These are phyloP conservation scores for Baffinella frigidus DNA, from an alignment of 208 protist genomes.

Conservation along the genomic window DNA sequence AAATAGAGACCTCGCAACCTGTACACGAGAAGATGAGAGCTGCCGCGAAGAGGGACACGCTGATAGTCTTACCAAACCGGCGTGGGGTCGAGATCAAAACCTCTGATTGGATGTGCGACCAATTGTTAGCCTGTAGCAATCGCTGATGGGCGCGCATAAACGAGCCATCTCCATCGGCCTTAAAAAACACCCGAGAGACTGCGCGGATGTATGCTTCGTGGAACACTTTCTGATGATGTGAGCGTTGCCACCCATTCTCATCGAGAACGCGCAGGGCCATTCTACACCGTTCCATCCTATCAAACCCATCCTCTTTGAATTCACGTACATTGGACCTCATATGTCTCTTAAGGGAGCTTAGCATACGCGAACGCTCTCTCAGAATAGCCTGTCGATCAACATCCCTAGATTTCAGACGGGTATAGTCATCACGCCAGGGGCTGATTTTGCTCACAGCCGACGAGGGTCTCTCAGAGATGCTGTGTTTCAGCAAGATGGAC, in stretches of 20 bases:
- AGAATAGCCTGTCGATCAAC: too few species aligned
- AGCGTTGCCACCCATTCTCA: not conserved
- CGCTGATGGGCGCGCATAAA: slow-evolving; percentile 15
- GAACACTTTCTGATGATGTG: slow-evolving; percentile 35
- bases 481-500: too few species aligned
- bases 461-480: too few species aligned
- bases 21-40: slow-evolving; percentile 21
- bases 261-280: not conserved
- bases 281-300: too few species aligned
- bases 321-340: too few species aligned
- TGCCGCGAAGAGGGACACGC: not conserved
- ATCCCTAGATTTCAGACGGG: too few species aligned
- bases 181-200: not conserved
- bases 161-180: not conserved
- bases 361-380: too few species aligned
- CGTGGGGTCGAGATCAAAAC: slow-evolving; percentile 5
- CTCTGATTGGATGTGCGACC: not conserved
- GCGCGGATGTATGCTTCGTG: slow-evolving; percentile 20
- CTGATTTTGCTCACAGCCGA: too few species aligned
- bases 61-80: slow-evolving; percentile 9
- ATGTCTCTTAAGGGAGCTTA: too few species aligned
- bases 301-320: too few species aligned
- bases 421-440: too few species aligned
- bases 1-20: not conserved
- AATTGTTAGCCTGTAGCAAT: not conserved